Evolutionary conservation across 2,329 filamentous ascomycete genomes (phyloP).

Genomic region (Xylariaceae sp.): DNA sequence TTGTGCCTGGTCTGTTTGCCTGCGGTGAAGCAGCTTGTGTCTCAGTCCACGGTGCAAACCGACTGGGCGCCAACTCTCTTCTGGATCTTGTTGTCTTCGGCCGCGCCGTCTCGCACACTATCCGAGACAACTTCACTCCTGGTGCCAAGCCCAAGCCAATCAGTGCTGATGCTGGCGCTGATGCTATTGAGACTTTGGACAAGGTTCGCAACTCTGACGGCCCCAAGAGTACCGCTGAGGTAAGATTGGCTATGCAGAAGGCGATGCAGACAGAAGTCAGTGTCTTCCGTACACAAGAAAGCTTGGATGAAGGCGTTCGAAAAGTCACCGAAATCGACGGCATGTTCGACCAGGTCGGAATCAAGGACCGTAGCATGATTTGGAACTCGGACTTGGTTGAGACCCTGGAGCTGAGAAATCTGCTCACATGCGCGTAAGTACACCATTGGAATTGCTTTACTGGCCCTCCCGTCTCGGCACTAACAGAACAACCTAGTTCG

Average conservation of each 20-base stretch:
- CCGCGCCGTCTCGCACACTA: constrained; percentile 93
- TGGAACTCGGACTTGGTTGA: constrained; percentile 98
- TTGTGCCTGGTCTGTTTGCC: constrained; percentile 91
- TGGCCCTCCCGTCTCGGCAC: background rate
- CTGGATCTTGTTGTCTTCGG: constrained; percentile 97
- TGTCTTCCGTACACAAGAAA: constrained; percentile 94
- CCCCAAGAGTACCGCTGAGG: constrained; percentile 80
- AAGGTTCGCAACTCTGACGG: constrained; percentile 78
- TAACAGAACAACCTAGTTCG: constrained; percentile 45
- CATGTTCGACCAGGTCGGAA: constrained; percentile 77
- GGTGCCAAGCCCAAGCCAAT: constrained; percentile 76
- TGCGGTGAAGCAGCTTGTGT: constrained; percentile 97
- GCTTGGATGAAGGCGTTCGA: constrained; percentile 85
- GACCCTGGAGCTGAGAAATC: constrained; percentile 90
- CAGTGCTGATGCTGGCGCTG: constrained; percentile 79
- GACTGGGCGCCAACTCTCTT: constrained; percentile 95
- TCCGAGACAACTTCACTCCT: constrained; percentile 88
- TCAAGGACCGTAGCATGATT: constrained; percentile 99
- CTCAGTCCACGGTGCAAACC: constrained; percentile 96
- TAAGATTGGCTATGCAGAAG: constrained; percentile 93
- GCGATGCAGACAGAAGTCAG: constrained; percentile 96
- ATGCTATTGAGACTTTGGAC: constrained; percentile 83
- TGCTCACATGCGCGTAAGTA: constrained; percentile 92
- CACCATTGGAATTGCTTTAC: background rate
- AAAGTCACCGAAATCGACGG: constrained; percentile 83